Evolutionary conservation across 106 monocot species (phyloP).

Genomic region (Hemerocallis citrina): DNA sequence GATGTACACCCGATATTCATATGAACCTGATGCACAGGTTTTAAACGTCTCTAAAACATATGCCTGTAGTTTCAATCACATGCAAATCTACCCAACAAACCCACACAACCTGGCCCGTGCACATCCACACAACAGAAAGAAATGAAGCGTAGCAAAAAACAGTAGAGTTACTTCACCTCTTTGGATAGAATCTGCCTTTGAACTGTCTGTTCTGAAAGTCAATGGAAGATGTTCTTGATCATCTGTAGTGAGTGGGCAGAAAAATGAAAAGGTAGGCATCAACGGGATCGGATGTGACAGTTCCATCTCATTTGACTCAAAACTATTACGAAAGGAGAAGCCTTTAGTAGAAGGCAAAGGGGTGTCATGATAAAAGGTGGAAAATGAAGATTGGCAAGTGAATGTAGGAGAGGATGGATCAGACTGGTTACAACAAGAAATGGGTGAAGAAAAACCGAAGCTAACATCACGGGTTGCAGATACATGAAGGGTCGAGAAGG

Average conservation of each 20-base stretch:
- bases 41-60: too few species aligned
- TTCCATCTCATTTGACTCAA: constrained; percentile 9
- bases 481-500: constrained; percentile 35
- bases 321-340: constrained; percentile 54
- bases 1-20: too few species aligned
- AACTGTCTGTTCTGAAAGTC: neutral
- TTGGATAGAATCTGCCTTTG: constrained; percentile 2
- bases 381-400: constrained; percentile 66
- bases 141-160: neutral
- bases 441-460: constrained; percentile 33
- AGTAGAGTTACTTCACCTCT: constrained; percentile 23
- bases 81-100: too few species aligned
- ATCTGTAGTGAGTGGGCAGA: constrained; percentile 19
- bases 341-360: constrained; percentile 15
- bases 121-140: constrained; percentile 5
- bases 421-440: constrained; percentile 6
- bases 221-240: constrained; percentile 18
- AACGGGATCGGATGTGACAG: constrained; percentile 27
- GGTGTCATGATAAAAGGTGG: constrained; percentile 25
- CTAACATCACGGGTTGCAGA: constrained; percentile 48
- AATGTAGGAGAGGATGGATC: constrained; percentile 37
- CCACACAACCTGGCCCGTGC: too few species aligned
- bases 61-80: too few species aligned
- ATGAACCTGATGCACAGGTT: too few species aligned
- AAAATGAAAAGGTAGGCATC: constrained; percentile 60